Conservation (phyloP, 1,284 basidiomycete species). For the Pisolithus thermaeus region DNA sequence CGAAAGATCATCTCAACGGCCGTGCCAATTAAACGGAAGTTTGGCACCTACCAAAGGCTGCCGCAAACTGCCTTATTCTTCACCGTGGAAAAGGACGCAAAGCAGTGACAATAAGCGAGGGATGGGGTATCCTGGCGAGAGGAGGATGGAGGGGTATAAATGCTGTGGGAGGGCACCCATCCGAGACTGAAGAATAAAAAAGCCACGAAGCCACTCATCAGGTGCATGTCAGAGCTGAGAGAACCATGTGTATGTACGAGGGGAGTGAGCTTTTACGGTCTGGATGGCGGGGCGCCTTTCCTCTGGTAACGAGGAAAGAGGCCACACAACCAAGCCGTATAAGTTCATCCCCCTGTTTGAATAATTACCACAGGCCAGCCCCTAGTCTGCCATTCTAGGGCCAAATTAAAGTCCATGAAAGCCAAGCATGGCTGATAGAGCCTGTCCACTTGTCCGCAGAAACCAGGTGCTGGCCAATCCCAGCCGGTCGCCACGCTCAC, state of each 20-base stretch:
- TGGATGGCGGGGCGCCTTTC: constrained; percentile 16
- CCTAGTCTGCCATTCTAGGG: constrained; percentile 23
- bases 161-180: not conserved
- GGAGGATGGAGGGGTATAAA: constrained; percentile 4
- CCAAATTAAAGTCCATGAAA: constrained; percentile 30
- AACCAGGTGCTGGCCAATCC: constrained; percentile 17
- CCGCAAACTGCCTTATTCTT: constrained; percentile 13
- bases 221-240: constrained; percentile 11
- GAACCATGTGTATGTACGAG: constrained; percentile 22
- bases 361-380: constrained; percentile 13
- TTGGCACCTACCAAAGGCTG: constrained; percentile 19
- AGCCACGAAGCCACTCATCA: constrained; percentile 21
- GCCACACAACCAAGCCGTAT: constrained; percentile 21
- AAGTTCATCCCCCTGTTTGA: constrained; percentile 22
- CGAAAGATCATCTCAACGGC: constrained; percentile 20
- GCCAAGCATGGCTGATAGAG: constrained; percentile 20
- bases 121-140: constrained; percentile 4
- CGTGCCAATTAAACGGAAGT: constrained; percentile 7
- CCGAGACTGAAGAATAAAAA: constrained; percentile 22
- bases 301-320: constrained; percentile 15
- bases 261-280: constrained; percentile 14
- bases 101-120: constrained; percentile 8
- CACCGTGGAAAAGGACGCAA: constrained; percentile 28
- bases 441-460: constrained; percentile 15
- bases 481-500: constrained; percentile 13